Evolutionary conservation across 2,329 filamentous ascomycete species (phyloP).

Genomic region (Pseudohalonectria lignicola): DNA sequence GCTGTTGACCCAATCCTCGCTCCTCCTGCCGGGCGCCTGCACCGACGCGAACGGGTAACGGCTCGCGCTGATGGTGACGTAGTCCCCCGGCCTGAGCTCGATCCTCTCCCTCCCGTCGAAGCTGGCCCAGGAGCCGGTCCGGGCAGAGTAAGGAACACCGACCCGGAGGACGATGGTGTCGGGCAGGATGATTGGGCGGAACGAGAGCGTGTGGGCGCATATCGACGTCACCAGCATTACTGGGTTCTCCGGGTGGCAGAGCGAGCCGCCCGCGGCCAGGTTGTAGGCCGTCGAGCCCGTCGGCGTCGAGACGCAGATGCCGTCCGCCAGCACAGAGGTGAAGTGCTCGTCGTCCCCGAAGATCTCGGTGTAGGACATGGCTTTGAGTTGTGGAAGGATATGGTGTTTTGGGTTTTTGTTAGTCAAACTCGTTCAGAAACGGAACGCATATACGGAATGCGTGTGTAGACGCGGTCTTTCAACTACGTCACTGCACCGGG

Average conservation of each 20-base stretch:
- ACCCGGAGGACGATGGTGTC: slow-evolving; percentile 91
- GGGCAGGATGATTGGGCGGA: slow-evolving; percentile 90
- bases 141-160: slow-evolving; percentile 87
- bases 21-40: slow-evolving; percentile 54
- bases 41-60: slow-evolving; percentile 73
- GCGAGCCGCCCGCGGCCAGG: slow-evolving; percentile 84
- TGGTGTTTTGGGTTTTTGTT: slow-evolving; percentile 4
- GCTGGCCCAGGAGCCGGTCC: slow-evolving; percentile 89
- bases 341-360: slow-evolving; percentile 95
- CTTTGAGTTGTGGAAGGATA: slow-evolving; percentile 25
- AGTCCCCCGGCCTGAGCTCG: slow-evolving; percentile 70
- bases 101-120: slow-evolving; percentile 88
- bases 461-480: too few relatives aligned
- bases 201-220: slow-evolving; percentile 88
- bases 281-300: slow-evolving; percentile 95
- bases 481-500: too few relatives aligned
- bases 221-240: slow-evolving; percentile 92
- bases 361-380: slow-evolving; percentile 84
- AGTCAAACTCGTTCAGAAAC: too few relatives aligned
- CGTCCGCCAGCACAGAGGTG: slow-evolving; percentile 86
- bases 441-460: too few relatives aligned
- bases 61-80: slow-evolving; percentile 74
- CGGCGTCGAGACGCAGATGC: slow-evolving; percentile 85
- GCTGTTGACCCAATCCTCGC: slow-evolving; percentile 74
- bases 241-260: slow-evolving; percentile 93